These are phyloP conservation scores for Sporormia fimetaria DNA, from an alignment of 495 filamentous ascomycete genomes.

Conservation along the genomic window DNA sequence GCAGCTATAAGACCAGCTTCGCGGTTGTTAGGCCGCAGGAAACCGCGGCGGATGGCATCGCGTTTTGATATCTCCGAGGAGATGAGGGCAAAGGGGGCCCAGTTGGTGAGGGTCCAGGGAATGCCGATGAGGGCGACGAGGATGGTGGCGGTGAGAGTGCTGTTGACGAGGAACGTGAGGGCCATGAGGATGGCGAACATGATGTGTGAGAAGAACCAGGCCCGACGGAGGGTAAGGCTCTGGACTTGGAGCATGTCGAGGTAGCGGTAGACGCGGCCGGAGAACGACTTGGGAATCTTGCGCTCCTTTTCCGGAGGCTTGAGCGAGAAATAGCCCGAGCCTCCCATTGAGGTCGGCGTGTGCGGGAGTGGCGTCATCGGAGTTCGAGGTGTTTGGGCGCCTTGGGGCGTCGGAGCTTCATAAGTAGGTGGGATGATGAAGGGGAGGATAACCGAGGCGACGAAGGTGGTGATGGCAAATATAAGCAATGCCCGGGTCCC, in stretches of 20 bases:
- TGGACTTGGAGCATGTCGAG: slow-evolving; percentile 51
- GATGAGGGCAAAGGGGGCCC: slow-evolving; percentile 89
- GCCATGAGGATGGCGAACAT: slow-evolving; percentile 70
- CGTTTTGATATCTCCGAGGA: slow-evolving; percentile 72
- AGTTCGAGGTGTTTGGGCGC: slow-evolving; percentile 3
- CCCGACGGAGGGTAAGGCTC: slow-evolving; percentile 70
- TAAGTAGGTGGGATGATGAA: slow-evolving; percentile 72
- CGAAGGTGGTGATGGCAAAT: slow-evolving; percentile 70
- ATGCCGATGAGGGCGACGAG: slow-evolving; percentile 72
- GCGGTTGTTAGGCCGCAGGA: slow-evolving; percentile 30
- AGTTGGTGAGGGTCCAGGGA: slow-evolving; percentile 78
- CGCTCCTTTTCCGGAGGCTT: slow-evolving; percentile 2
- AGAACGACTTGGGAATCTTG: slow-evolving; percentile 7
- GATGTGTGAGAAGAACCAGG: slow-evolving; percentile 72
- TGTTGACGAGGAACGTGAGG: slow-evolving; percentile 64
- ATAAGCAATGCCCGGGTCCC: slow-evolving; percentile 80
- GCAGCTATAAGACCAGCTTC: slow-evolving; percentile 26
- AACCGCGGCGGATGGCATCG: slow-evolving; percentile 54
- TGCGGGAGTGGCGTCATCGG: no score
- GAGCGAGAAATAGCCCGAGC: slow-evolving; percentile 24
- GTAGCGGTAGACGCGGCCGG: slow-evolving; percentile 18
- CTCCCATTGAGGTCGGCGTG: slow-evolving; percentile 16
- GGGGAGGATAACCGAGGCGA: slow-evolving; percentile 67
- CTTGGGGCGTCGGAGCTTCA: slow-evolving; percentile 32
- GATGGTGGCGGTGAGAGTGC: slow-evolving; percentile 52